Evolutionary conservation across 306 rosid species (phyloP).

Genomic region (Vachellia pachyceras): DNA sequence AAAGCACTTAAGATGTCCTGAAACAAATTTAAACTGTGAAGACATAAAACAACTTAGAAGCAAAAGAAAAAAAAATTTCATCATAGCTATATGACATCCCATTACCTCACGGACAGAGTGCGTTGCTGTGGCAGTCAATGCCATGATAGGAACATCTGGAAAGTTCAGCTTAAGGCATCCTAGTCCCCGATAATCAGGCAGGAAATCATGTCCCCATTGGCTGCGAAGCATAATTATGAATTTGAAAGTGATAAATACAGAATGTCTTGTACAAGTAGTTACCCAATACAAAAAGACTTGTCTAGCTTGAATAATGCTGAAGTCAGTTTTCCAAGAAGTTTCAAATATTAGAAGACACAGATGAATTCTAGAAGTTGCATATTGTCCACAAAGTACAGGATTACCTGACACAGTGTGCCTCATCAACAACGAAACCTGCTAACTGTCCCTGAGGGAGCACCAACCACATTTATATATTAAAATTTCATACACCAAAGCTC

Average conservation of each 20-base stretch:
- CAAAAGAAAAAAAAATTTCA: constrained; percentile 1
- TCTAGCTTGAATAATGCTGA: constrained; percentile 34
- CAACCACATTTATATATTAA: constrained; percentile 37
- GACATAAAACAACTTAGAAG: neutral
- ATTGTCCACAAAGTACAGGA: constrained; percentile 30
- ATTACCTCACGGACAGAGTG: constrained; percentile 81
- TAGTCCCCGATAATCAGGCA: constrained; percentile 89
- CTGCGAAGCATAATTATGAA: constrained; percentile 52
- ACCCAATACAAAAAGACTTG: constrained; percentile 24
- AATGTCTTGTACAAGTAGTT: constrained; percentile 29
- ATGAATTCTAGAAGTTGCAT: constrained; percentile 9
- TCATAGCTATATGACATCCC: constrained; percentile 21
- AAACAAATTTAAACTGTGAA: constrained; percentile 35
- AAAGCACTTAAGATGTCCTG: constrained; percentile 89
- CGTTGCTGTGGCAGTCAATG: constrained; percentile 98
- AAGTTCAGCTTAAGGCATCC: constrained; percentile 88
- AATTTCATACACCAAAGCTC: constrained; percentile 27
- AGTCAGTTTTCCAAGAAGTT: constrained; percentile 6
- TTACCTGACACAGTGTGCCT: constrained; percentile 99
- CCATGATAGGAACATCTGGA: constrained; percentile 88
- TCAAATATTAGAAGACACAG: constrained; percentile 19
- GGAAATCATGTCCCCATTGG: constrained; percentile 99
- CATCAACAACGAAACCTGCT: constrained; percentile 90
- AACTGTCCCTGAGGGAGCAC: constrained; percentile 74
- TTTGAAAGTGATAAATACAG: constrained; percentile 10